Percentiles rank a stretch among this genome's conserved stretches.
Conservation (phyloP, 257 asterid genomes). For the Plectranthus barbatus region DNA sequence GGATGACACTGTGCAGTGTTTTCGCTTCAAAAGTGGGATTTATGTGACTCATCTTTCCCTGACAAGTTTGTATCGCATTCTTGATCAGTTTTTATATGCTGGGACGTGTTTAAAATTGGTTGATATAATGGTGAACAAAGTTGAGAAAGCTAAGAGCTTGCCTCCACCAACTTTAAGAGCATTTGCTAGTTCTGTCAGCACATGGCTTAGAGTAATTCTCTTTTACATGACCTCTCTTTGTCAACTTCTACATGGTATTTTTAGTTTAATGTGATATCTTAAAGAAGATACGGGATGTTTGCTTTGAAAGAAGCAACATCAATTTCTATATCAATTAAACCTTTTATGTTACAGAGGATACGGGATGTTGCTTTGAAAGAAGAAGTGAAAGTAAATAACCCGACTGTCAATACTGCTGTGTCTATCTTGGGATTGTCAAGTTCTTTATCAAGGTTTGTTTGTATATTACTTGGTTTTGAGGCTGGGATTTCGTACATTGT, state of each 20-base stretch:
- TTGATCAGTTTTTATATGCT: constrained; percentile 63
- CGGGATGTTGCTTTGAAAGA: constrained; percentile 72
- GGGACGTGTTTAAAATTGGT: constrained; percentile 74
- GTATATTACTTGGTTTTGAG: background rate
- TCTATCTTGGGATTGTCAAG: constrained; percentile 79
- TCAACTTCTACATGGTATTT: background rate
- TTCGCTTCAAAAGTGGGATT: constrained; percentile 52
- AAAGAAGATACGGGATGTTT: constrained; percentile 61
- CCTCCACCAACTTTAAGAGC: constrained; percentile 91
- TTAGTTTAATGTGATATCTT: background rate
- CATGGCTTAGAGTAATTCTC: constrained; percentile 60
- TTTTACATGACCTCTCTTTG: background rate
- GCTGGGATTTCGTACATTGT: background rate
- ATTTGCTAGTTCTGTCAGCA: constrained; percentile 58
- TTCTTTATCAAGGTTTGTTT: constrained; percentile 79
- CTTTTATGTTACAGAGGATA: constrained; percentile 43
- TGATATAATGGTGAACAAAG: constrained; percentile 44
- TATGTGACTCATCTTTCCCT: constrained; percentile 75
- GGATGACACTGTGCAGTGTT: constrained; percentile 44
- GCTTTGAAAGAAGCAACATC: constrained; percentile 56
- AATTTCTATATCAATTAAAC: background rate
- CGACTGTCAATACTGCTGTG: constrained; percentile 44
- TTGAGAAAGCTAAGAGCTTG: constrained; percentile 42
- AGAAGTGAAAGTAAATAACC: constrained; percentile 59
- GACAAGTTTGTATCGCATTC: constrained; percentile 61